Percentiles rank a stretch among this genome's conserved stretches.
phyloP scores from a whole-genome alignment of 2,329 filamentous ascomycete genomes.

The Penicillium sp. region DNA sequence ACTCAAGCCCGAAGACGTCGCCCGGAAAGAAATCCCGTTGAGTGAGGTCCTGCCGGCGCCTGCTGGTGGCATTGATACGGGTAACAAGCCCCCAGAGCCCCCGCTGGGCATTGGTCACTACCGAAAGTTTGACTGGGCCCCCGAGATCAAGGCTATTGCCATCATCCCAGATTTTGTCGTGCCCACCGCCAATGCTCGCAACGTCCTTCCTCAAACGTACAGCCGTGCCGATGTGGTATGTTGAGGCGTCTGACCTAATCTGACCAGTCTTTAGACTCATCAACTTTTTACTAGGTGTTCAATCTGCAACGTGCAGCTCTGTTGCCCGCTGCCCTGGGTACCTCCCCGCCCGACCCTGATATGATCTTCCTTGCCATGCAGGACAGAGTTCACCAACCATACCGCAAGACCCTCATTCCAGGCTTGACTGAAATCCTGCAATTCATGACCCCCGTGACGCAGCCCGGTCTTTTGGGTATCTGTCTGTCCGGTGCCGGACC shows the following conservation, averaged over 20 bases:
- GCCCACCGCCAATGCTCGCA: conserved; percentile 85
- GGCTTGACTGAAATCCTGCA: conserved; percentile 87
- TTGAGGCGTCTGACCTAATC: conserved; percentile 15
- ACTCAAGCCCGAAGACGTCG: conserved; percentile 81
- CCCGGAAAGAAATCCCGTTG: conserved; percentile 87
- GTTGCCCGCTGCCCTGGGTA: conserved; percentile 82
- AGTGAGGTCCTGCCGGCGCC: conserved; percentile 90
- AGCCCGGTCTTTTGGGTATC: conserved; percentile 87
- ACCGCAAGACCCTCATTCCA: conserved; percentile 87
- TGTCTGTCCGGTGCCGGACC: conserved; percentile 94
- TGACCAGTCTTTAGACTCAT: background rate
- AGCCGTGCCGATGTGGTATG: conserved; percentile 77
- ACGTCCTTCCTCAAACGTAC: conserved; percentile 79
- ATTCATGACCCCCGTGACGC: conserved; percentile 82
- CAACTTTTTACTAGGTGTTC: conserved; percentile 54
- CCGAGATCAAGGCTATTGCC: conserved; percentile 93
- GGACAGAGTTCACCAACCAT: conserved; percentile 96
- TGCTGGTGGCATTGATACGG: conserved; percentile 88
- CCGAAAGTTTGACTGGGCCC: conserved; percentile 91
- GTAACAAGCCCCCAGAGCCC: conserved; percentile 81
- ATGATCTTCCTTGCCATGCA: conserved; percentile 98
- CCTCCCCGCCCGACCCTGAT: conserved; percentile 85
- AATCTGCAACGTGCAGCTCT: conserved; percentile 94
- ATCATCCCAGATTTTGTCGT: conserved; percentile 97
- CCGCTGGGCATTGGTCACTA: conserved; percentile 92